Evolutionary conservation across 306 rosid species (phyloP), one percentile per base, ranked within the genome.

Genomic region (Acacia acuminata): DNA sequence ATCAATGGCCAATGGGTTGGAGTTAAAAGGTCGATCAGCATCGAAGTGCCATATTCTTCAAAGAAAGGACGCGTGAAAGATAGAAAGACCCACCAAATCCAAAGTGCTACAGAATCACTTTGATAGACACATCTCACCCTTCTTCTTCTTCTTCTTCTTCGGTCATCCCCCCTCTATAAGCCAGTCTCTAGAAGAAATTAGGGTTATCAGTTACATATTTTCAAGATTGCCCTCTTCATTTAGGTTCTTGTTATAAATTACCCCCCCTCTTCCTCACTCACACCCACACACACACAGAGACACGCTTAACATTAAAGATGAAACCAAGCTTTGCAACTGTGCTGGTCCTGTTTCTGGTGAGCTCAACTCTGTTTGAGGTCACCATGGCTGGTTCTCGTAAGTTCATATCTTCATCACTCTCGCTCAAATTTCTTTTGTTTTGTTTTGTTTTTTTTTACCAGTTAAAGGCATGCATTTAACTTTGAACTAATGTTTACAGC

Each of bases 321-420:
- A 90, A 93, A 93, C 82, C 79, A 44, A 27, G 60, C 53, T 81
- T 88, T 44, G 83, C 84, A 40, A 56, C 87, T 75, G 20, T 86
- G 32, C 68, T 94, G 4, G 94, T 94, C 53, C 76, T 94, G 66
- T 32, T 32, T 32, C 87, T 93, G 16, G 16, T 11, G 42, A 78
- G 74, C 86, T 88, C 93, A 79, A 85, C 87, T 42, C 65, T 91
- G 79, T 71, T 90, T 1, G 71, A 93, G 82, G 51, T 82, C 44
- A 71, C 94, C 53, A 38, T 81, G 81, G 89, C 93, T 50, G 77
- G 83, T 64, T 70, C 87, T 70, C 85, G 94, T 93, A 90, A 74
- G 79, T 71, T 61, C 76, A 40, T 1, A 24, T 24, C 53, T 4
- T 20, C 32, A 20, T 34, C 15, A 30, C 3, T 32, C 1, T 65